Evolutionary conservation across 176 grass and related monocot genomes (phyloP).

Genomic region (Elymus sibiricus): DNA sequence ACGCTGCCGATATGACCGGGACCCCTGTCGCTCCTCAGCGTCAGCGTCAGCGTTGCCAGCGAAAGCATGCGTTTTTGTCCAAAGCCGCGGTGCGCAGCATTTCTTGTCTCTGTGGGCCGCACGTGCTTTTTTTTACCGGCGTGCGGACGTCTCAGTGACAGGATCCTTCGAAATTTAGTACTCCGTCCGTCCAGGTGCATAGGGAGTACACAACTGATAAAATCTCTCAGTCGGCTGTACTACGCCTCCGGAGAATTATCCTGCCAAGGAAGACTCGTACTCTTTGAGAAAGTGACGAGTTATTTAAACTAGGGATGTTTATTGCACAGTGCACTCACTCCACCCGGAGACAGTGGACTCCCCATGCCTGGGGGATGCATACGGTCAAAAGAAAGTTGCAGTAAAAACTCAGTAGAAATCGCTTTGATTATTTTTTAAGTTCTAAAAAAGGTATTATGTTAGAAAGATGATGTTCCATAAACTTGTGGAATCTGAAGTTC

Average conservation of each 20-base stretch:
- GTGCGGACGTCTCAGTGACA: background rate
- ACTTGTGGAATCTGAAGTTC: too few relatives aligned
- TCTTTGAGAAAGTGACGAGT: background rate
- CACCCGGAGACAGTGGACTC: too few relatives aligned
- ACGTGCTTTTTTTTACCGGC: background rate
- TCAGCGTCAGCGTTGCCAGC: slow-evolving; percentile 5
- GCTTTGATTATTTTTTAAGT: too few relatives aligned
- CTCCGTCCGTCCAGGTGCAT: too few relatives aligned
- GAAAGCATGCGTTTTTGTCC: background rate
- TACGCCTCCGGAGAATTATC: background rate
- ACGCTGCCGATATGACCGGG: background rate
- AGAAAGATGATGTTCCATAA: too few relatives aligned
- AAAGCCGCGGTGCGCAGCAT: background rate
- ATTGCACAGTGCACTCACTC: background rate
- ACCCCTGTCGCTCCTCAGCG: background rate
- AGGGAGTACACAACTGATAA: too few relatives aligned
- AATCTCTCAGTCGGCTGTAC: too few relatives aligned
- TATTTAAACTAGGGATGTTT: background rate
- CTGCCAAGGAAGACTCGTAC: background rate
- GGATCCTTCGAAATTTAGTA: background rate
- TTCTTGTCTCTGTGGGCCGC: background rate
- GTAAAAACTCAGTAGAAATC: too few relatives aligned
- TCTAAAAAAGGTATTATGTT: too few relatives aligned
- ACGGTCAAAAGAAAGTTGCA: too few relatives aligned
- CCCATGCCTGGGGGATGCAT: too few relatives aligned